Conservation (phyloP, 2,329 filamentous ascomycete species). For the Cladosporium sp. region DNA sequence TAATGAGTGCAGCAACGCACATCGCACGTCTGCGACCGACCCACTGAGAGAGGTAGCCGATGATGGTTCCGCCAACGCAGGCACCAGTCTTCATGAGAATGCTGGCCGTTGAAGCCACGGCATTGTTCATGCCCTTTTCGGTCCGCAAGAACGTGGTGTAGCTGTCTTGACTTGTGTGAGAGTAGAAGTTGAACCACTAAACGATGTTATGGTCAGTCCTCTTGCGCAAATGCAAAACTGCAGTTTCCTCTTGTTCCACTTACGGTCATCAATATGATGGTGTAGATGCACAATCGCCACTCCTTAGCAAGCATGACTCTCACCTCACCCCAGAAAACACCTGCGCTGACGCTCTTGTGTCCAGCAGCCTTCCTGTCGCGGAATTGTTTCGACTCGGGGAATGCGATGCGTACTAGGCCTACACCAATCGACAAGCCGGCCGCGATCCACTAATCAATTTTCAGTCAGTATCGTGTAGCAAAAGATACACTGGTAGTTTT, state of each 20-base stretch:
- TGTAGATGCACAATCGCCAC: constrained; percentile 78
- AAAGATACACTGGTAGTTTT: not conserved
- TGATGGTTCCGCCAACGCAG: constrained; percentile 39
- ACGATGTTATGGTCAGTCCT: constrained; percentile 34
- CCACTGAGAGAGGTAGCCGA: constrained; percentile 75
- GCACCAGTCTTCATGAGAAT: constrained; percentile 62
- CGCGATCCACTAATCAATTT: constrained; percentile 61
- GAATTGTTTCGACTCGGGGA: constrained; percentile 77
- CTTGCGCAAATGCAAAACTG: not conserved
- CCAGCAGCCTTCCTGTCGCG: constrained; percentile 66
- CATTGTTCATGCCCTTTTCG: constrained; percentile 68
- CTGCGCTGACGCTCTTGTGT: constrained; percentile 49
- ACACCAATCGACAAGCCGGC: constrained; percentile 68
- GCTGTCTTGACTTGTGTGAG: constrained; percentile 77
- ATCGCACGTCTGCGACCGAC: constrained; percentile 72
- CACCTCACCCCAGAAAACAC: constrained; percentile 68
- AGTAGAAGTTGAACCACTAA: constrained; percentile 63
- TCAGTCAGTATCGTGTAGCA: not conserved
- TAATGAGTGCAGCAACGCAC: constrained; percentile 61
- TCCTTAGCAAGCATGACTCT: constrained; percentile 68
- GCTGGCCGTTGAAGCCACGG: constrained; percentile 68
- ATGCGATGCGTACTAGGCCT: constrained; percentile 66
- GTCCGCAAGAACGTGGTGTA: constrained; percentile 80
- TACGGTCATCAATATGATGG: constrained; percentile 71
- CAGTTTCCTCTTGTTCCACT: not conserved